Base-by-base conservation (phyloP, 1,139 yeast genomes). In the Entelexis paramagnoliae region DNA sequence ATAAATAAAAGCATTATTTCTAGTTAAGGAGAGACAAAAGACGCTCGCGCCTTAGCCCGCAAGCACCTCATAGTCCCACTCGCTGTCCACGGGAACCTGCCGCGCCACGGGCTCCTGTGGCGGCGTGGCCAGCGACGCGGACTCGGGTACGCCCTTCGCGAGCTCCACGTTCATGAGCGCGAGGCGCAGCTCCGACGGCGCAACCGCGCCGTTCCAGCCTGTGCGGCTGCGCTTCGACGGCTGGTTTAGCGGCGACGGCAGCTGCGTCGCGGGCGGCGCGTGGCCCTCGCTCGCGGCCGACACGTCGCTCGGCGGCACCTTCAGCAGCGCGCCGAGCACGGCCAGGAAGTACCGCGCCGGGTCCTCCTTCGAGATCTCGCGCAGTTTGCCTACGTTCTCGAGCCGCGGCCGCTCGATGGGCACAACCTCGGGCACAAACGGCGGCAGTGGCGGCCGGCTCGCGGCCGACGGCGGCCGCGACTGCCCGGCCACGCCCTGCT, bases 131-230 rank as follows among this genome's bases (percentile, higher is more conserved):
- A 55, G 42, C 29, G 45, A 40, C 11, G 49, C 48, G 17, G 47
- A 35, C 20, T 49, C 55, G 9, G 51, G 39, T 11, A 49, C 46
- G 14, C 52, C 58, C 34, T 56, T 55, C 43, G 54, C 54, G 4
- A 58, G 29, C 8, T 47, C 58, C 1, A 60, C 51, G 33, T 53
- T 55, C 41, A 46, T 46, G 50, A 60, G 57, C 14, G 60, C 60
- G 1, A 60, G 53, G n/a, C 61, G 56, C 24, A 60, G 40, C 38
- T 60, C 62, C 20, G 55, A 44, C 8, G 60, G 55, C 3, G 62
- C 58, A 11, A 60, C 55, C 8, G 45, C 49, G 13, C 59, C 60
- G 17, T 43, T 35, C 59, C 60, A 57, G 13, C 50, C 53, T 13
- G 13, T 8, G 33, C 29, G 47, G 35, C 17, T 26, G 51, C 8